Percentiles rank a stretch among this genome's conserved stretches.
Conservation (phyloP, 805 yeast species). For the Saccharomycopsis selenospora region DNA sequence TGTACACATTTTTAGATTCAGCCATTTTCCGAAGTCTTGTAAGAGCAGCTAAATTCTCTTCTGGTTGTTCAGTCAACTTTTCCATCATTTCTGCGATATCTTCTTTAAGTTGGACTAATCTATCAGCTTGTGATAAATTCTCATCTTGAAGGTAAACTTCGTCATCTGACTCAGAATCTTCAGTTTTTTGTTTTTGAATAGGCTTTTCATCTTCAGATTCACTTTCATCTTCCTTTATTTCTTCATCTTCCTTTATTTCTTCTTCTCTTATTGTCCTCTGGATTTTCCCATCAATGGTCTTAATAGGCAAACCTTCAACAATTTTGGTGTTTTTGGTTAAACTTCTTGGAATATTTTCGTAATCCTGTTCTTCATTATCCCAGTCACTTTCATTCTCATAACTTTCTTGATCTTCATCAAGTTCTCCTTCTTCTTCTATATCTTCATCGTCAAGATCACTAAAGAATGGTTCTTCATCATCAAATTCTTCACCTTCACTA, state of each 20-base stretch:
- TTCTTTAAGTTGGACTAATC: constrained; percentile 60
- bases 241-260: constrained; percentile 25
- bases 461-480: not conserved
- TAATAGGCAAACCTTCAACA: constrained; percentile 76
- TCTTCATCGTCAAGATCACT: constrained; percentile 1
- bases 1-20: constrained; percentile 55
- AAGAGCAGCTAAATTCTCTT: constrained; percentile 62
- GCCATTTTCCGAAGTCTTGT: constrained; percentile 67
- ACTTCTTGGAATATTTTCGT: constrained; percentile 65
- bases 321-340: constrained; percentile 36
- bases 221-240: constrained; percentile 21
- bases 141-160: constrained; percentile 27
- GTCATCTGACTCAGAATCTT: constrained; percentile 29
- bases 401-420: constrained; percentile 27
- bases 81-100: constrained; percentile 79
- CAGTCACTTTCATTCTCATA: constrained; percentile 32
- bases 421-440: constrained; percentile 61
- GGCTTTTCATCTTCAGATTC: constrained; percentile 22
- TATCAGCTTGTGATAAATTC: constrained; percentile 46
- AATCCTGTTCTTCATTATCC: constrained; percentile 75
- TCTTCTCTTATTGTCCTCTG: constrained; percentile 49
- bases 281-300: constrained; percentile 62
- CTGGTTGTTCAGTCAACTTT: constrained; percentile 77
- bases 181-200: constrained; percentile 23
- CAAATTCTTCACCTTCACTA: not conserved